A percentile compares a stretch with the other conserved stretches of the same genome.
Conservation (phyloP, 805 yeast species). For the Starmerella sp. region DNA sequence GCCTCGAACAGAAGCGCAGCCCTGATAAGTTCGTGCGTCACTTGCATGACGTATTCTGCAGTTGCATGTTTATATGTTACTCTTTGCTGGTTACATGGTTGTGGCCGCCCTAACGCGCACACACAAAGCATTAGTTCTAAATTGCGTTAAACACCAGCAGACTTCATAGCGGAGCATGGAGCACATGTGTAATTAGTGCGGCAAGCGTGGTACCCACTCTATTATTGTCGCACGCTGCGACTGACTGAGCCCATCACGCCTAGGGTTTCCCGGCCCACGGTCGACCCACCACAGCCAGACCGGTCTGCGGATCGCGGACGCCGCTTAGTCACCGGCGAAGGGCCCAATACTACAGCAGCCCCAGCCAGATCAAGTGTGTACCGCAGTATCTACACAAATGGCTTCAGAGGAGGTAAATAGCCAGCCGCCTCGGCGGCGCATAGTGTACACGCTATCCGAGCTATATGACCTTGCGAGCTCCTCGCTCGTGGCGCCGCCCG, state of each 20-base stretch:
- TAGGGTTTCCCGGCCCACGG: background rate
- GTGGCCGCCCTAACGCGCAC: no score
- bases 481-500: slow-evolving; percentile 22
- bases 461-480: slow-evolving; percentile 22
- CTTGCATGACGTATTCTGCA: no score
- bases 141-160: no score
- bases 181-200: no score
- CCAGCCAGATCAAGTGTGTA: background rate
- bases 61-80: no score
- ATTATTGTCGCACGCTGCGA: no score
- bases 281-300: background rate
- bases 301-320: background rate
- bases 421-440: background rate
- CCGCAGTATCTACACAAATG: background rate
- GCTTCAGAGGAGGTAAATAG: background rate
- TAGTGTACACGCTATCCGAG: slow-evolving; percentile 17
- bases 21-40: no score
- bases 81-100: no score
- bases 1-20: no score
- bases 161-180: no score
- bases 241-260: background rate
- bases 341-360: background rate
- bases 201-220: no score
- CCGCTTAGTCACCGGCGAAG: background rate
- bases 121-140: no score